A percentile compares a stretch with the other conserved stretches of the same genome.
Conservation (phyloP, 2,329 filamentous ascomycete species). For the Aspergillus sp. region DNA sequence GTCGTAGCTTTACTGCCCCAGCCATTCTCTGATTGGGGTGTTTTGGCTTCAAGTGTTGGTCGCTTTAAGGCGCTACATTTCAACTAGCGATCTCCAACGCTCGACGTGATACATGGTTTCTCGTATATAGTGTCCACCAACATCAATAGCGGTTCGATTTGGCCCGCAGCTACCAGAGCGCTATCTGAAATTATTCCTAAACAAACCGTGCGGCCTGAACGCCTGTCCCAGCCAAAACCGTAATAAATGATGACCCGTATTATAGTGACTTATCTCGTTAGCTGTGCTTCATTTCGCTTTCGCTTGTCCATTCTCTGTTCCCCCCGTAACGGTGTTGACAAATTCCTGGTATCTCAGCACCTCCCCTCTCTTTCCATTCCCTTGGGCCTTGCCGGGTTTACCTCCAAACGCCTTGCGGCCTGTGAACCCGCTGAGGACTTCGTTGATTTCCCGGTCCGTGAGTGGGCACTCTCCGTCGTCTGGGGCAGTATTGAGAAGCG, state of each 20-base stretch:
- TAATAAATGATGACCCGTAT: neutral
- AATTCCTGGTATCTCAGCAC: constrained; percentile 96
- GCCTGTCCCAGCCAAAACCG: neutral
- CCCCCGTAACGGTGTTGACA: constrained; percentile 67
- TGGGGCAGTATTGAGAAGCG: constrained; percentile 76
- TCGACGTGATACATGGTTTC: neutral
- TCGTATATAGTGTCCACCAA: neutral
- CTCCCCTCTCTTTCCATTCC: constrained; percentile 67
- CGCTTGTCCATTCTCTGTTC: constrained; percentile 34
- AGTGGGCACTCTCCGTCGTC: constrained; percentile 67
- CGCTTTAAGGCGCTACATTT: neutral
- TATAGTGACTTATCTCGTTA: neutral
- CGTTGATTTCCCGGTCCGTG: constrained; percentile 75
- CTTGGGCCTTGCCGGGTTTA: constrained; percentile 46
- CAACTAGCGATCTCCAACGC: neutral
- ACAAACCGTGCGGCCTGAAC: constrained; percentile 1
- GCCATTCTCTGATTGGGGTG: too few relatives aligned
- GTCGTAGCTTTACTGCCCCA: too few relatives aligned
- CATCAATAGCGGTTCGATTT: neutral
- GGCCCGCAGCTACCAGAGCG: constrained; percentile 12
- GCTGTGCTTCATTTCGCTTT: constrained; percentile 18
- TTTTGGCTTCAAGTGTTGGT: neutral
- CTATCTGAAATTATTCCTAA: constrained; percentile 1
- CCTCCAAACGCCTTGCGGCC: constrained; percentile 79
- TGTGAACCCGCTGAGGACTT: constrained; percentile 82